Evolutionary conservation across 371 early-diverging fungal species (phyloP).

Genomic region (Rhizopus arrhizus): DNA sequence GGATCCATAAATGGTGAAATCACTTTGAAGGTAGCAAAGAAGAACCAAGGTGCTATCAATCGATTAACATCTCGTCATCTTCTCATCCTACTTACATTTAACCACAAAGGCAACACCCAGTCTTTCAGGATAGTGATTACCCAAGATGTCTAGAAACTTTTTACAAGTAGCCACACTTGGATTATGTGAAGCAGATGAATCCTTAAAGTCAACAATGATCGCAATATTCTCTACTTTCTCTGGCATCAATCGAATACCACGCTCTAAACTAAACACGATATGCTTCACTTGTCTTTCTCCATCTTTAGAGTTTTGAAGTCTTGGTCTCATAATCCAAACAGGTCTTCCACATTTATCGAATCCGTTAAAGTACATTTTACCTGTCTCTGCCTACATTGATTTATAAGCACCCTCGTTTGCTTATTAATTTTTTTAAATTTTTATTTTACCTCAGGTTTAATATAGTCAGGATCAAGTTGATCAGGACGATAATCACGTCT

Average conservation of each 20-base stretch:
- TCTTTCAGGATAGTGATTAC: slow-evolving; percentile 88
- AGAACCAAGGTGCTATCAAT: slow-evolving; percentile 81
- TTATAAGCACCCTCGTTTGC: too few relatives aligned
- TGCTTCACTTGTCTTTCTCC: slow-evolving; percentile 75
- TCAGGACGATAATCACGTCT: slow-evolving; percentile 73
- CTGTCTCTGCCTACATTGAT: slow-evolving; percentile 62
- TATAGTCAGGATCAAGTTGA: slow-evolving; percentile 69
- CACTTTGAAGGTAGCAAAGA: slow-evolving; percentile 77
- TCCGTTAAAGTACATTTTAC: slow-evolving; percentile 82
- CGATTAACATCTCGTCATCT: neutral
- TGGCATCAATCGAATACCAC: slow-evolving; percentile 81
- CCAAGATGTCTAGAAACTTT: slow-evolving; percentile 76
- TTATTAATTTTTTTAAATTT: too few relatives aligned
- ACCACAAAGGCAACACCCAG: slow-evolving; percentile 58
- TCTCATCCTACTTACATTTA: slow-evolving; percentile 36
- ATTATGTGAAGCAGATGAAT: slow-evolving; percentile 66
- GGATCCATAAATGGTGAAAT: slow-evolving; percentile 90
- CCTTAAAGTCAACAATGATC: slow-evolving; percentile 82
- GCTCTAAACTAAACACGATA: slow-evolving; percentile 80
- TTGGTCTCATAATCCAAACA: slow-evolving; percentile 73
- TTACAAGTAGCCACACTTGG: slow-evolving; percentile 74
- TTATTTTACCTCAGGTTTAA: slow-evolving; percentile 67
- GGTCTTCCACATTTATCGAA: slow-evolving; percentile 74
- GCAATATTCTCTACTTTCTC: slow-evolving; percentile 66
- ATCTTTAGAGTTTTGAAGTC: slow-evolving; percentile 79